Base-by-base conservation (phyloP, 164 flowering plant genomes). In the Kingdonia uniflora region DNA sequence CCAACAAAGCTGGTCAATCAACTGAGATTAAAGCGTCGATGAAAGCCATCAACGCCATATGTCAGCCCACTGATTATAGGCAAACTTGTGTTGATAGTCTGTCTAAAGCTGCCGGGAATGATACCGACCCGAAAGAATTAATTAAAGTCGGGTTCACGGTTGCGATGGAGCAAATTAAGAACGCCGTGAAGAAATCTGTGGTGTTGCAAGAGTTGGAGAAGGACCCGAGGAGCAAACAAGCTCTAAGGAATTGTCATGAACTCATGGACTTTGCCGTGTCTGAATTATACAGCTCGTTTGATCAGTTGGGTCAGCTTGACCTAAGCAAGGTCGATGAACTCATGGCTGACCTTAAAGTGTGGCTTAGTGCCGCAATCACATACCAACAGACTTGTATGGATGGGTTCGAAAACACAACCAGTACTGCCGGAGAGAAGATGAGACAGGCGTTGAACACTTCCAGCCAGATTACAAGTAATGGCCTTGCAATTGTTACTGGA, bases 371-470 rank as follows among this genome's bases (percentile, higher is more conserved):
- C 1, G 64, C 92, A 0, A 14, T 74, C 22, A 87, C 87, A 0
- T 76, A 68, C 70, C 87, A 85, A 50, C 75, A 76, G 16, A 84
- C 89, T 0, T 92, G 98, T 61, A 2, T 85, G 14, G 92, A 91
- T 50, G 90, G 76, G 0, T 91, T 91, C 54, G 70, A 79, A 22
- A 62, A 62, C 54, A 42, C 60, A 11, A 53, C 56, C 0, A 77
- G 78, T 5, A 63, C 66, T 2, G 73, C 89, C 0, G 85, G 72
- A 0, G 68, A 75, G 53, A 65, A 41, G 17, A 77, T 82, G 88
- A 76, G 55, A 65, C 42, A 64, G n/a, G 70, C 66, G 0, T 52
- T 82, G 68, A 72, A 74, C 49, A 59, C 61, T 1, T 37, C 84
- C 2, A 60, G 67, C 19, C 47, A 68, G 67, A 58, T 85, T 14